phyloP scores from a whole-genome alignment of 2,329 filamentous ascomycete genomes.

The Akanthomyces dipterigenus region DNA sequence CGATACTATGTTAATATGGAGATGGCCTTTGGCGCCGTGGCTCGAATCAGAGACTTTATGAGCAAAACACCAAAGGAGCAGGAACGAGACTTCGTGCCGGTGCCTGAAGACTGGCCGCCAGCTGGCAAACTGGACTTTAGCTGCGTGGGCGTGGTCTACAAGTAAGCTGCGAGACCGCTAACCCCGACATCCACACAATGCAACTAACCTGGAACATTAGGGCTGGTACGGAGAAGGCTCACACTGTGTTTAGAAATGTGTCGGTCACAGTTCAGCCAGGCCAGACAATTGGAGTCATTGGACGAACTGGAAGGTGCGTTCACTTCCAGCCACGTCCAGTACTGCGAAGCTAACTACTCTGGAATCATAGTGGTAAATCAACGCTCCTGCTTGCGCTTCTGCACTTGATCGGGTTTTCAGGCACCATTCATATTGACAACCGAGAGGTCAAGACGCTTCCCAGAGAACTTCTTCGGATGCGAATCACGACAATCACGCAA shows the following conservation, averaged over 20 bases:
- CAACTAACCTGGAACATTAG: too few relatives aligned
- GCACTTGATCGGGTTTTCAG: not conserved
- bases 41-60: slow-evolving; percentile 13
- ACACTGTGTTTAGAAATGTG: slow-evolving; percentile 19
- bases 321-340: too few relatives aligned
- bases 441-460: slow-evolving; percentile 32
- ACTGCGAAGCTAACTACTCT: not conserved
- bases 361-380: not conserved
- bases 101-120: slow-evolving; percentile 18
- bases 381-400: not conserved
- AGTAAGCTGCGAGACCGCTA: slow-evolving; percentile 15
- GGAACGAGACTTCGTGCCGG: slow-evolving; percentile 15
- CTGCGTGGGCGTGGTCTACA: slow-evolving; percentile 13
- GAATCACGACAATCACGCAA: slow-evolving; percentile 38
- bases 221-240: not conserved
- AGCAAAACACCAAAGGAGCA: slow-evolving; percentile 2
- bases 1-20: slow-evolving; percentile 11
- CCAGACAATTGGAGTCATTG: slow-evolving; percentile 27
- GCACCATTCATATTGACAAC: slow-evolving; percentile 34
- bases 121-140: slow-evolving; percentile 14
- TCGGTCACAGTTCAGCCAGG: slow-evolving; percentile 21
- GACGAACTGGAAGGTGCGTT: slow-evolving; percentile 25
- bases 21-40: slow-evolving; percentile 19
- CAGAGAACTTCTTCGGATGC: slow-evolving; percentile 31
- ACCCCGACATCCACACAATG: not conserved